A percentile compares a stretch with the other conserved stretches of the same genome.
phyloP scores from a whole-genome alignment of 2,329 filamentous ascomycete genomes.

The Xylaria sp. region DNA sequence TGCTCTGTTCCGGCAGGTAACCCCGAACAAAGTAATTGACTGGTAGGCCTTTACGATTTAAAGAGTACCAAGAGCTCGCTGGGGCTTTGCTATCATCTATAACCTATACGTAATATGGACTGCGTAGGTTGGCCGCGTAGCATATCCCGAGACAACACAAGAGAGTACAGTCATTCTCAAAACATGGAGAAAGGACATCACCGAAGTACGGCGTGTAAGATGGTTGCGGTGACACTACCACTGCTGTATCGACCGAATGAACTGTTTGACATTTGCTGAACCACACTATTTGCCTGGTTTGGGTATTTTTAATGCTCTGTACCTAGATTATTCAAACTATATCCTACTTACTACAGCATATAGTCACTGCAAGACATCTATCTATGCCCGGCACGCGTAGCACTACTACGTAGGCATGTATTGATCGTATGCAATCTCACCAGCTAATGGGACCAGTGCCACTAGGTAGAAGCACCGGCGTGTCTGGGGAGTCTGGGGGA shows the following conservation, averaged over 20 bases:
- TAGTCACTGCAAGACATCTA: background rate
- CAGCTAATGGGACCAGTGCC: constrained; percentile 13
- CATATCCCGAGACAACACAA: constrained; percentile 27
- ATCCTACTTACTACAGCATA: no score
- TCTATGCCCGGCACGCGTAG: background rate
- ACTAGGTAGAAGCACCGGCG: constrained; percentile 23
- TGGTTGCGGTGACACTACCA: background rate
- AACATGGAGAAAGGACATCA: constrained; percentile 9
- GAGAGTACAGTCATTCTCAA: constrained; percentile 17
- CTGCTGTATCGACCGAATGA: constrained; percentile 8
- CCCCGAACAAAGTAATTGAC: constrained; percentile 6
- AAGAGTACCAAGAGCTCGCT: constrained; percentile 13
- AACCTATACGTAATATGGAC: background rate
- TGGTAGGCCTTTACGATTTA: background rate
- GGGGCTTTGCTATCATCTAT: constrained; percentile 15
- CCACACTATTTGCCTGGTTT: background rate
- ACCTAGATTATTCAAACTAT: background rate
- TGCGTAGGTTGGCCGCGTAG: constrained; percentile 21
- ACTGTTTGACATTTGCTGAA: background rate
- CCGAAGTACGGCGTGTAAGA: constrained; percentile 15
- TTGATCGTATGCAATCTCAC: constrained; percentile 8
- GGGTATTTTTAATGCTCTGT: background rate
- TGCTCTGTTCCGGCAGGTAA: constrained; percentile 28
- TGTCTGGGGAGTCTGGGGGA: constrained; percentile 36
- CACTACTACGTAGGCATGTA: background rate